A percentile compares a stretch with the other conserved stretches of the same genome.
Evolutionary conservation across 2,329 filamentous ascomycete species (phyloP).

Genomic region (Fusarium devonianum): DNA sequence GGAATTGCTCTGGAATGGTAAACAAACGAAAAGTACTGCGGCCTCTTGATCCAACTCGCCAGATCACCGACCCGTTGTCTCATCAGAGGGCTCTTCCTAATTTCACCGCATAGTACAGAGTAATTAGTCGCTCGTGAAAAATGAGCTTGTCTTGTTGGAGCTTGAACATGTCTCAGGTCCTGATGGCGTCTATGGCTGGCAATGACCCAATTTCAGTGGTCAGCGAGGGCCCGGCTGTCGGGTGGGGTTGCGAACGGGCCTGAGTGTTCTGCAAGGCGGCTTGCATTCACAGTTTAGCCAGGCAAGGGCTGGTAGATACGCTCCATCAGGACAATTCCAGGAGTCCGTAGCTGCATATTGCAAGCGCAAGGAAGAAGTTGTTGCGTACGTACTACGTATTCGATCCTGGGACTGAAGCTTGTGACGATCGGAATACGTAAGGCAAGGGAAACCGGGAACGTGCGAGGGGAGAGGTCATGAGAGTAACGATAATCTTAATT

Average conservation of each 20-base stretch:
- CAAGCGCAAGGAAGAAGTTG: slow-evolving; percentile 27
- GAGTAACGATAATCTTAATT: not conserved
- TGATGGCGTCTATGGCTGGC: slow-evolving; percentile 14
- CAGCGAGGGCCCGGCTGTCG: slow-evolving; percentile 6
- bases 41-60: not conserved
- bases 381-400: not conserved
- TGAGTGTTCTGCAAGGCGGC: slow-evolving; percentile 37
- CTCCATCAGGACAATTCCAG: slow-evolving; percentile 17
- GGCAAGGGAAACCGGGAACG: slow-evolving; percentile 3
- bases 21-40: slow-evolving; percentile 22
- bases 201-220: slow-evolving; percentile 15
- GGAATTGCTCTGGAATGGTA: slow-evolving; percentile 31
- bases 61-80: slow-evolving; percentile 27
- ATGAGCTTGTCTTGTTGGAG: slow-evolving; percentile 1
- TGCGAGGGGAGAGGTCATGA: slow-evolving; percentile 1
- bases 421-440: slow-evolving; percentile 8
- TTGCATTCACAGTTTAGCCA: slow-evolving; percentile 22
- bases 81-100: slow-evolving; percentile 26
- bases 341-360: slow-evolving; percentile 25
- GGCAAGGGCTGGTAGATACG: slow-evolving; percentile 32
- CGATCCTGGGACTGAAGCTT: slow-evolving; percentile 5
- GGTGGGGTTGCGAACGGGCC: slow-evolving; percentile 26
- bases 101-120: slow-evolving; percentile 26
- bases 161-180: slow-evolving; percentile 31
- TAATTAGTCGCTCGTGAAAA: slow-evolving; percentile 9